These are phyloP conservation scores for Vaccinium vitisidaea DNA, from an alignment of 148 eudicot species.

Conservation along the genomic window DNA sequence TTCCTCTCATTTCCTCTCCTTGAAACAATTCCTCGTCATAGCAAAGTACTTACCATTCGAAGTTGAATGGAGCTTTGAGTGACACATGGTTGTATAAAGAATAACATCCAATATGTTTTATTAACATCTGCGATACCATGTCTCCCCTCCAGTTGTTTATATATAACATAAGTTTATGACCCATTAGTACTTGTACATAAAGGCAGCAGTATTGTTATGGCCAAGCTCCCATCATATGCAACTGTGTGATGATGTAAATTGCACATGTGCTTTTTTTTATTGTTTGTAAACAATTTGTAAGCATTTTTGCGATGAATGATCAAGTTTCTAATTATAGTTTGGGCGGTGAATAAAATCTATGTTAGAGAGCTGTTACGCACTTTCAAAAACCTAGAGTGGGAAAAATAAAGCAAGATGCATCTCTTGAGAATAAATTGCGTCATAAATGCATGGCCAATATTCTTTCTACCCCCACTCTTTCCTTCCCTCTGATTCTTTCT, in stretches of 20 bases:
- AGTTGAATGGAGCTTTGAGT: constrained; percentile 6
- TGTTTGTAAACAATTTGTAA: neutral
- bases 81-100: neutral
- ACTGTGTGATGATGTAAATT: neutral
- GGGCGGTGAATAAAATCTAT: neutral
- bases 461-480: neutral
- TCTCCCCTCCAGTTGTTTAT: neutral
- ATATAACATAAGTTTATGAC: neutral
- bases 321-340: neutral
- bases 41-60: neutral
- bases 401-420: neutral
- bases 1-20: neutral
- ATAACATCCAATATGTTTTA: neutral
- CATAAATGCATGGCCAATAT: neutral
- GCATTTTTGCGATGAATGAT: neutral
- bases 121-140: neutral
- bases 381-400: neutral
- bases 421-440: neutral
- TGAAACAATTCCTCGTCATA: neutral
- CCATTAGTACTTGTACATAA: neutral
- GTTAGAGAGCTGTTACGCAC: neutral
- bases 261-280: neutral
- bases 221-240: neutral
- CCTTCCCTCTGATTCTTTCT: neutral
- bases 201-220: neutral